Base-by-base conservation (phyloP, 805 yeast species). In the Candida oleophila region DNA sequence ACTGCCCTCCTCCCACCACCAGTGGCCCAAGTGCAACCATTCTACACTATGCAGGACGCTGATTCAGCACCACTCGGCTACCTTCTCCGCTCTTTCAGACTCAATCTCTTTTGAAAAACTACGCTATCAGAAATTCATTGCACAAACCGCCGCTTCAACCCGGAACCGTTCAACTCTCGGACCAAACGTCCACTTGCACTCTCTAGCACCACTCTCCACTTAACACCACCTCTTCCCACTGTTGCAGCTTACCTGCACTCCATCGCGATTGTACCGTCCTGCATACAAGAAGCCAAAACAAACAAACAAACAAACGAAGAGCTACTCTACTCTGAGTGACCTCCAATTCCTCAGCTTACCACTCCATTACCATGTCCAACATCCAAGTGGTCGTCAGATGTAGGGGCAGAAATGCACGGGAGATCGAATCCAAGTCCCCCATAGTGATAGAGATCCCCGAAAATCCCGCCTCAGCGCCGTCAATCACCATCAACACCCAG, bases 321-420 rank as follows among this genome's bases (percentile, higher is more conserved):
- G 16, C 15, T n/a, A 30, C 15, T 28, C 11, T 32, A 30, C 4
- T 9, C 12, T 9, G n/a, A n/a, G n/a, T n/a, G n/a, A 15, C 34
- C 9, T 9, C 34, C 33, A 16, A 15, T 11, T 12, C 39, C 16
- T 21, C 18, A n/a, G 4, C 36, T 32, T 15, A 15, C 28, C 37
- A 34, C 37, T 15, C 19, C 8, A 1, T 14, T 32, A 19, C 8
- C 36, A 64, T 64, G 69, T 59, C 70, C 20, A 69, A 71, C 52
- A 76, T 79, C 48, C 78, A 74, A 56, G 83, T 79, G 33, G 75
- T 74, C 12, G 81, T 79, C 34, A 68, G 84, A 47, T 80, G 83
- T 54, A 70, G 85, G 33, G 80, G 76, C 2, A 65, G 84, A 18
- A 77, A 66, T 48, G 59, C 60, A 12, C 64, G 68, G 32, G 83